Evolutionary conservation across 1,139 yeast species (phyloP), one percentile per base, ranked within the genome.

Genomic region (Geotrichum carabidarum): DNA sequence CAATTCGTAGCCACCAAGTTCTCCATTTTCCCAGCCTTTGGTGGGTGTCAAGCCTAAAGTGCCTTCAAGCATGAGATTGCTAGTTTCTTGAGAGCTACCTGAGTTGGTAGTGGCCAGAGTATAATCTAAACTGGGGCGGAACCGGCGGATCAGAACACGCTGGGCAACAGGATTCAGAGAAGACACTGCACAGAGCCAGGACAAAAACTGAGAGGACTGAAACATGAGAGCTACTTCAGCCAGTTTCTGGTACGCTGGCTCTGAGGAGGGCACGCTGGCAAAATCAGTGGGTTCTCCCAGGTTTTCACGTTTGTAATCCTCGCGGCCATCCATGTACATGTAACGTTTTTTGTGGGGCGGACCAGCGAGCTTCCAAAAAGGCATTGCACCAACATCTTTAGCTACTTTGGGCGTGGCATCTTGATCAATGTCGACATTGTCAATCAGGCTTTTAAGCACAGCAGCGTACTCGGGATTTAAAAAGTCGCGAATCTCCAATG

Each of bases 321-420:
- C 45, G 34, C 56, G 42, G 15, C 59, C 60, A 37, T 87, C 94
- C 46, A 91, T 76, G 67, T 89, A 93, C 77, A 90, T 70, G 68
- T 78, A 94, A 59, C 97, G 75, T 71, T 89, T 93, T 66, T 94
- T 90, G 68, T 91, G 98, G 8, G 97, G 95, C 14, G 99, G 98
- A 43, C 86, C 81, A 0, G 98, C 94, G 48, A 91, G 77, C 61
- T 86, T 83, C 99, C 99, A 94, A 14, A 31, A 42, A 2, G 96
- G 96, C 55, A 70, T 73, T 14, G 57, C 55, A 4, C 66, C 57
- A 0, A 89, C 80, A 34, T 87, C 87, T 2, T 69, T 65, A 7
- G 85, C 77, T 1, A 67, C 70, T 49, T 71, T 72, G 1, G 97
- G 96, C 61, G 83, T 80, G 80, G 65, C 86, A 93, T 31, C 74